Evolutionary conservation across 345 rosid genomes (phyloP), one percentile per base, ranked within the genome.

Genomic region (Rhizophora apiculata): DNA sequence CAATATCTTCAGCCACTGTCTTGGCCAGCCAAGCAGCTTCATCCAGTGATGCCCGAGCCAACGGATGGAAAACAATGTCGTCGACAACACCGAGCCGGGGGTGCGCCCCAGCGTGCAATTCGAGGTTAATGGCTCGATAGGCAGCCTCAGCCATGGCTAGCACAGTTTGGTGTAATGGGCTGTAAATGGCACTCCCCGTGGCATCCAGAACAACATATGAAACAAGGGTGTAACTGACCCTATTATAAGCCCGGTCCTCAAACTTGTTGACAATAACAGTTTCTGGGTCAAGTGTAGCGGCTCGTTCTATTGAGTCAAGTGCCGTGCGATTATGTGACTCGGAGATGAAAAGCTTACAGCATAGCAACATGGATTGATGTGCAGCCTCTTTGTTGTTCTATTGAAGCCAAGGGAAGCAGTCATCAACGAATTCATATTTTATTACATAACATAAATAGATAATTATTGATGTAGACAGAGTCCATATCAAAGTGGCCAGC

Each of bases 51-150:
- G 88, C 85, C 22, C 63, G 68, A 65, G 84, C 87, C 55, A 88
- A 66, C 0, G 92, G 93, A 76, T 86, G 93, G 72, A 84, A 75
- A 26, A 79, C 51, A 49, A 88, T 80, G 64, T 84, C 90, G 16
- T 88, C 93, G 3, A 88, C 85, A 31, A 81, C 90, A 27, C 93
- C 88, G 11, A 88, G 85, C 58, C 90, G 82, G 27, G 90, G 90
- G 66, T 88, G 82, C 0, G 86, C 74, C 30, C 90, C 93, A 0
- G 82, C 73, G 68, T 88, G 88, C 63, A 57, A 32, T 75, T 88
- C 86, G 6, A 88, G 82, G 82, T 82, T 78, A 57, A 83, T 70
- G 43, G 77, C 74, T 30, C 32, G 86, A 32, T 65, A 86, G 20
- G 88, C 86, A 20, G 85, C 90, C 72, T 84, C 86, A 7, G 54